Base-by-base conservation (phyloP, 2,329 filamentous ascomycete species). In the Orbilia oligospora region DNA sequence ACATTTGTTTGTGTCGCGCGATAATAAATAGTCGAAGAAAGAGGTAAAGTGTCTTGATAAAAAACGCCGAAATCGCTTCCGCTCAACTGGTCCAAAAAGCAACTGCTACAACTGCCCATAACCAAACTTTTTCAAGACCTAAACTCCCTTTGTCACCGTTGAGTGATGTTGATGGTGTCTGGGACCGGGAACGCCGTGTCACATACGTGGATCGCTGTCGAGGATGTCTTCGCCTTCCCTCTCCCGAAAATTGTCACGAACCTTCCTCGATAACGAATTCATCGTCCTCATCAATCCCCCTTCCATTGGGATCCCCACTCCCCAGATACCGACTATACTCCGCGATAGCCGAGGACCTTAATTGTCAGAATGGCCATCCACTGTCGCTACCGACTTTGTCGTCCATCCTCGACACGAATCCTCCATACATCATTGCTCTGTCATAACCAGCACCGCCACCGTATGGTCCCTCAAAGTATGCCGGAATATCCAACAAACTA, bases 301-400 rank as follows among this genome's bases (percentile, higher is more conserved):
- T 53, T 14, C 30, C 55, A 12, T 24, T 61, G 5, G 64, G 49
- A 20, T 61, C 72, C 27, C 71, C 61, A 38, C 73, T 77, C 2
- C 73, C 73, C 12, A 77, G 51, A 16, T 77, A 77, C 9, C 73
- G 73, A 33, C 73, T 77, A 68, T 77, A 77, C 67, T 77, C 73
- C 58, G 73, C 73, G 20, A 77, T 77, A 77, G 73, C 73, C 67
- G 73, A 77, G n/a, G 65, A 70, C 73, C 73, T 77, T 77, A 77
- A 67, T 77, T 77, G 73, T 77, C 73, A 77, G 73, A 77, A 77
- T 20, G 73, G 73, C 73, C 73, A 77, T 24, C 73, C 73, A 38
- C 73, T 77, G 36, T 77, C 73, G 33, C 73, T 77, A 12, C 73
- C 73, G 3, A 68, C 73, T 67, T 77, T 77, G 14, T 77, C 73